A percentile compares a stretch with the other conserved stretches of the same genome.
Conservation (phyloP, 106 monocot genomes). For the Hemerocallis citrina region DNA sequence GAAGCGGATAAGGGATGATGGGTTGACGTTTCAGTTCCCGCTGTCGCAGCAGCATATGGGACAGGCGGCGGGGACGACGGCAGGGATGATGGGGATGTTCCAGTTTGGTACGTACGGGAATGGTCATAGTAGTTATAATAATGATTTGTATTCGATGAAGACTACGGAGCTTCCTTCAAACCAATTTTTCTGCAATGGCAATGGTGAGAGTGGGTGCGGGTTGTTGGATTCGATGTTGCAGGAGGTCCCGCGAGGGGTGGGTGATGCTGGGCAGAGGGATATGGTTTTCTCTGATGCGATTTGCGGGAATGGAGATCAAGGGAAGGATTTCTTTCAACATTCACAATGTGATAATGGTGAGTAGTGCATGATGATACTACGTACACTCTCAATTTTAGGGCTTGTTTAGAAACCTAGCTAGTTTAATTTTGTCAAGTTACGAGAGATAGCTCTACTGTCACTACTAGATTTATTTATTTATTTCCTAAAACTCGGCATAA, state of each 20-base stretch:
- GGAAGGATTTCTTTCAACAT: background rate
- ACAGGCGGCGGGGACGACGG: background rate
- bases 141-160: background rate
- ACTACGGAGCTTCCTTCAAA: conserved; percentile 65
- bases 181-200: conserved; percentile 32
- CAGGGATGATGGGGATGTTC: background rate
- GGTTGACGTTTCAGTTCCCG: background rate
- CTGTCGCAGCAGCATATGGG: background rate
- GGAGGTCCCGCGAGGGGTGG: conserved; percentile 8
- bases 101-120: conserved; percentile 1
- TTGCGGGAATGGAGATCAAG: conserved; percentile 1
- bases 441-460: too few relatives aligned
- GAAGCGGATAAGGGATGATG: background rate
- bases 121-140: conserved; percentile 5
- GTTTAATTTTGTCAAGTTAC: too few relatives aligned
- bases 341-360: background rate
- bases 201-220: conserved; percentile 9
- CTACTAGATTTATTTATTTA: too few relatives aligned
- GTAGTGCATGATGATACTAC: too few relatives aligned
- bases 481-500: too few relatives aligned
- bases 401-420: too few relatives aligned
- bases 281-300: background rate
- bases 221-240: conserved; percentile 40
- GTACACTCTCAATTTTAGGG: too few relatives aligned
- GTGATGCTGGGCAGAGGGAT: too few relatives aligned